Evolutionary conservation across 352 stramenopile genomes (phyloP), one percentile per base, ranked within the genome.

Genomic region (Pythium aristosporum): DNA sequence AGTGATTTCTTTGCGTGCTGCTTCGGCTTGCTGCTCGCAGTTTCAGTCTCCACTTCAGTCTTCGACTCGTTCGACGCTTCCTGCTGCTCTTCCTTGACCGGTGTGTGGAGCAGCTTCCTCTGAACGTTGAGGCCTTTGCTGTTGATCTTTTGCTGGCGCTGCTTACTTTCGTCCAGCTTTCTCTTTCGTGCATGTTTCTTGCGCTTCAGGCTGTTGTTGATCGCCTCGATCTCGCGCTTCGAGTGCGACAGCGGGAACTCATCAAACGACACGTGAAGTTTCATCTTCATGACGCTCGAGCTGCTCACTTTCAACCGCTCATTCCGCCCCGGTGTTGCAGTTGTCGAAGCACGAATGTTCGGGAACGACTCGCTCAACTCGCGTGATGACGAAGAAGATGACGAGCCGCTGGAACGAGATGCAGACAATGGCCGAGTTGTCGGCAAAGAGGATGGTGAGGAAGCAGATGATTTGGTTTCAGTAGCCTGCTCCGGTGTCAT

Each of bases 151-250:
- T 28, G 25, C 8, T 39, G 25, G 2, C 61, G 61, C 23, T 50
- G 39, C 30, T 73, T 63, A 15, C 39, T 75, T 3, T 84, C 79
- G 2, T 90, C 76, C 15, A 76, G 47, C 71, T 89, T 89, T 28
- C 81, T 75, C 46, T 86, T 85, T 20, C 80, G 72, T 52, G 71
- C 64, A 12, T 86, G 70, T 41, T 75, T 80, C 57, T 88, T 89
- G 18, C 79, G 73, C 46, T 87, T 89, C 42, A 95, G 67, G 37
- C 76, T 91, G 61, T 92, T 88, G 67, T 95, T 95, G 66, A 95
- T 95, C 2, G 82, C 78, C 42, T 89, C 77, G 15, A 93, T 87
- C 32, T 91, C 77, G 20, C 80, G 79, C 42, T 86, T 85, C 2
- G 77, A 73, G 37, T 88, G 73, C 37, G 71, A 76, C 8, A 69